Evolutionary conservation across 2,329 filamentous ascomycete genomes (phyloP), one percentile per base, ranked within the genome.

Genomic region (Sclerotinia borealis): DNA sequence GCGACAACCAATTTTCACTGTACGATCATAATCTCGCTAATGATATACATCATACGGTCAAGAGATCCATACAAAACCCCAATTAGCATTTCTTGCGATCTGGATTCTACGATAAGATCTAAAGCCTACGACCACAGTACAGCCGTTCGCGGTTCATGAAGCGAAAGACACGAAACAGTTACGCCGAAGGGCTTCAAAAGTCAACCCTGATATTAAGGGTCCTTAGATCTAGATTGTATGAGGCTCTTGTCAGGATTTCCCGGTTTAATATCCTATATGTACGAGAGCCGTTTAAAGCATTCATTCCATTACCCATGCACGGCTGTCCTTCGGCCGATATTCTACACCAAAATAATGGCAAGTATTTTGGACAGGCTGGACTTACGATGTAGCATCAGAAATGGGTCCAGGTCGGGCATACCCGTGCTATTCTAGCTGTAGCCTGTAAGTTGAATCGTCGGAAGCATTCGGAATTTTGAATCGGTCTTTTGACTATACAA

Each of bases 211-310:
- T 55, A 37, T 61, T 37, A 61, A 39, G 59, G 59, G 48, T 56
- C 59, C 39, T 36, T n/a, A 39, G 48, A 61, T 61, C 59, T 61
- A 61, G 59, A 61, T 45, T 48, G 22, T 31, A 55, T 61, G 59
- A 61, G 59, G 59, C 59, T 61, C 59, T 55, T 11, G 22, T 56
- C 31, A 48, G 49, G 50, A 61, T 55, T 56, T 54, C 11, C 43
- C 59, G 50, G 41, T 29, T 37, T 13, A 15, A 17, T 25, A 25
- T 45, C 25, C 56, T 41, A 60, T 47, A 54, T 55, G 41, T 31
- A 55, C 39, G 29, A 56, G 41, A 48, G 43, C 50, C 59, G 50
- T 56, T 50, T 47, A 19, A 56, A 48, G 29, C 39, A 45, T 45
- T 25, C n/a, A 45, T 45, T n/a, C n/a, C 27, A 19, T 45, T 22